Base-by-base conservation (phyloP, 2,329 filamentous ascomycete genomes). In the Rhynchosporium agropyri region DNA sequence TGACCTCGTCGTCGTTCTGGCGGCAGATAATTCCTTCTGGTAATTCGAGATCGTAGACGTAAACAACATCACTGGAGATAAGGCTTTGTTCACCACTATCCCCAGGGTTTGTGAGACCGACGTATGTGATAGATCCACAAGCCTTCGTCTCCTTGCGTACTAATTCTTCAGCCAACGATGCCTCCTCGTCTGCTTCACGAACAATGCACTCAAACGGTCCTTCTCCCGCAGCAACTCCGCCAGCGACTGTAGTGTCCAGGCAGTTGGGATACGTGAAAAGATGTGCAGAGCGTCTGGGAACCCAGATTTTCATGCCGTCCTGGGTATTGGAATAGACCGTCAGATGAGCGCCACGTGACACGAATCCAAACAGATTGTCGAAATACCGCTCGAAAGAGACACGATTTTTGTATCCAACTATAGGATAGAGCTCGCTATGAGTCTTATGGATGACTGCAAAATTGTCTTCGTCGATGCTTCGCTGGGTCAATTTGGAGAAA, bases 181-280 rank as follows among this genome's bases (percentile, higher is more conserved):
- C 91, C 73, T 95, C 91, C 75, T 95, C 91, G 40, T 79, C 82
- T 2, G 86, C 84, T 75, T 95, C 91, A 50, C 89, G 83, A 29
- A 92, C 79, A 63, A 93, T 79, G 71, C 87, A 89, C 62, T 87
- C 85, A 38, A 86, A 84, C 0, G 89, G 87, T 2, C 76, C 79
- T 73, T 92, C 85, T 1, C 83, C 83, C 0, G 88, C 84, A 60
- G 87, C 84, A 70, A 93, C 85, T 0, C 91, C 91, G 3, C 91
- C 91, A 0, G 90, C 91, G 13, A 93, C 91, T 6, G 89, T 89
- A 71, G 91, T 94, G 73, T 95, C 91, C 61, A 93, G 79, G 81
- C 90, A 86, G 3, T 85, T 84, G 0, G 87, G 87, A 69, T 90
- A 93, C 0, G 89, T 92, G 74, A 88, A 84, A 71, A 93, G 89